These are phyloP conservation scores for Fusarium incarnatum DNA, from an alignment of 2,329 filamentous ascomycete species.

Conservation along the genomic window DNA sequence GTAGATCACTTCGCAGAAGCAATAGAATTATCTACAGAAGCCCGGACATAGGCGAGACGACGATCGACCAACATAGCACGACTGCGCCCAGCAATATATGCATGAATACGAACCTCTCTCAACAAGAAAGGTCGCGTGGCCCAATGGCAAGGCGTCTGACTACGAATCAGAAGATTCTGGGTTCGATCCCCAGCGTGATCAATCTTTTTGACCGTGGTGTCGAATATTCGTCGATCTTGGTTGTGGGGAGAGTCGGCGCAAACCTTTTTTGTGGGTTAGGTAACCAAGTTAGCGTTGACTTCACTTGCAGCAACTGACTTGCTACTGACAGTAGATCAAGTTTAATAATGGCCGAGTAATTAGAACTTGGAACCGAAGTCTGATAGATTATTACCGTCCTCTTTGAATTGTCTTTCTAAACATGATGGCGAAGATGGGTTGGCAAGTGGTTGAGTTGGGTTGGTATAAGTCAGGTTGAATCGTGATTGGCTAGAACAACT, in stretches of 20 bases:
- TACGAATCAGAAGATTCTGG: conserved; percentile 51
- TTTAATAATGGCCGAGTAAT: too few species aligned
- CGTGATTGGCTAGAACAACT: background rate
- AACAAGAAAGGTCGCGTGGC: conserved; percentile 40
- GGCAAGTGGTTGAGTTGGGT: background rate
- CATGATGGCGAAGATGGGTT: background rate
- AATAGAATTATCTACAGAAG: background rate
- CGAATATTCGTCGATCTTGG: background rate
- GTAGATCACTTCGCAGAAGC: background rate
- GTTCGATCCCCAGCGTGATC: conserved; percentile 48
- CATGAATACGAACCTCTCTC: accelerated
- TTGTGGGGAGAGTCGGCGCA: background rate
- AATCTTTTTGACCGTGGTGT: background rate
- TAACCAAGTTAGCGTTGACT: background rate
- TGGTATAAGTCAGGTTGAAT: background rate
- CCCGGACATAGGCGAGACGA: background rate
- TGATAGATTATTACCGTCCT: background rate
- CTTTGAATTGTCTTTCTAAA: too few species aligned
- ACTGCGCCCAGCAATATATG: accelerated
- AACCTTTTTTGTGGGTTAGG: background rate
- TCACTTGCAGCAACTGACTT: background rate
- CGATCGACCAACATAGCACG: background rate
- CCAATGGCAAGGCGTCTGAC: conserved; percentile 51
- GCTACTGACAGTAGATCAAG: background rate
- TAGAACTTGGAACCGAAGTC: too few species aligned